phyloP scores from a whole-genome alignment of 495 filamentous ascomycete species.

The Penicillium dipodomyicola region DNA sequence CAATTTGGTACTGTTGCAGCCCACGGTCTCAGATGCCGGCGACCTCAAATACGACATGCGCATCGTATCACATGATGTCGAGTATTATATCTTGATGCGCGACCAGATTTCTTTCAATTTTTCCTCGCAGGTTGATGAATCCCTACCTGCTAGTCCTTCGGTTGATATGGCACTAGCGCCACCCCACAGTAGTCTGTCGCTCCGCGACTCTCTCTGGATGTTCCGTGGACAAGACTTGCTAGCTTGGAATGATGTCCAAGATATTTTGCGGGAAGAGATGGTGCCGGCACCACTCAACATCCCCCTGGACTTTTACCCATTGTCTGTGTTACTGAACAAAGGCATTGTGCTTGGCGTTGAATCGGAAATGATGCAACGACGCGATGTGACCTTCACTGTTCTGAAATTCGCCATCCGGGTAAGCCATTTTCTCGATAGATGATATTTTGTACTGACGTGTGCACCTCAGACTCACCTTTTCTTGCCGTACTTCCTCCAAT shows the following conservation, averaged over 20 bases:
- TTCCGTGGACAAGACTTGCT: constrained; percentile 83
- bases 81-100: constrained; percentile 89
- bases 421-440: constrained; percentile 28
- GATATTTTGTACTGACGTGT: constrained; percentile 18
- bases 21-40: constrained; percentile 69
- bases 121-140: constrained; percentile 40
- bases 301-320: constrained; percentile 86
- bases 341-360: constrained; percentile 89
- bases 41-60: constrained; percentile 97
- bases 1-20: constrained; percentile 89
- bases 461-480: constrained; percentile 76
- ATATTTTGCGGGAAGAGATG: constrained; percentile 62
- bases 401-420: constrained; percentile 81
- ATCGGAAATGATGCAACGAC: constrained; percentile 83
- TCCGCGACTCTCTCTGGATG: constrained; percentile 89
- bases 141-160: constrained; percentile 51
- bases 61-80: constrained; percentile 89
- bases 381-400: constrained; percentile 83
- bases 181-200: constrained; percentile 46
- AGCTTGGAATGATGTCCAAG: constrained; percentile 88
- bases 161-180: constrained; percentile 47
- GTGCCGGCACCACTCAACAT: constrained; percentile 45
- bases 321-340: constrained; percentile 80
- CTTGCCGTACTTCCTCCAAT: constrained; percentile 78
- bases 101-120: constrained; percentile 66